A percentile compares a stretch with the other conserved stretches of the same genome.
phyloP scores from a whole-genome alignment of 2,329 filamentous ascomycete species.

The Seiridium unicorne region DNA sequence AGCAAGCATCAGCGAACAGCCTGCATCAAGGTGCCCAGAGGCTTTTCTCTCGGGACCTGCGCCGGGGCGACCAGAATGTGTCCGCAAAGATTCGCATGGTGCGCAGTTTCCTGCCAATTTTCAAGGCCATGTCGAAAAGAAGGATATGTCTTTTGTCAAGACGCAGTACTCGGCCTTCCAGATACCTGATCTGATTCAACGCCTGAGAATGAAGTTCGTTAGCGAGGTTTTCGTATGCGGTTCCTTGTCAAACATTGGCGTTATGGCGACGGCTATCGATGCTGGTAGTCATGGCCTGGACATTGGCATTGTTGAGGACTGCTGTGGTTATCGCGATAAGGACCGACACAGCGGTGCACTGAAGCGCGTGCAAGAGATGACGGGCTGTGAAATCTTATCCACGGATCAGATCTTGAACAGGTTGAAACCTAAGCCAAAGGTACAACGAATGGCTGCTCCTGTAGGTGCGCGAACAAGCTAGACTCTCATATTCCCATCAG shows the following conservation, averaged over 20 bases:
- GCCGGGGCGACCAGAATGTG: conserved; percentile 35
- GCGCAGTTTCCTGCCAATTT: conserved; percentile 42
- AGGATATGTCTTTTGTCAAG: conserved; percentile 61
- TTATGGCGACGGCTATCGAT: conserved; percentile 89
- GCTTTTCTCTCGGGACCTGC: conserved; percentile 39
- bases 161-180: conserved; percentile 86
- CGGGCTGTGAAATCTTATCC: conserved; percentile 67
- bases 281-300: conserved; percentile 83
- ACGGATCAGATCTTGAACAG: conserved; percentile 55
- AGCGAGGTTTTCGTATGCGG: conserved; percentile 90
- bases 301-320: conserved; percentile 87
- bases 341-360: conserved; percentile 69
- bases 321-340: conserved; percentile 75
- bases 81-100: conserved; percentile 43
- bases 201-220: conserved; percentile 81
- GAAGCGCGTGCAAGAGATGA: conserved; percentile 68
- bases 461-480: no score
- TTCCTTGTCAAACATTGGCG: conserved; percentile 79
- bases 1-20: conserved; percentile 23
- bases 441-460: not conserved
- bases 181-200: conserved; percentile 68
- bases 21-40: conserved; percentile 17
- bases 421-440: conserved; percentile 18
- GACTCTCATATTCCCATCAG: no score
- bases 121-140: conserved; percentile 41